Evolutionary conservation across 2,329 filamentous ascomycete genomes (phyloP).

Genomic region (Purpureocillium takamizusanense): DNA sequence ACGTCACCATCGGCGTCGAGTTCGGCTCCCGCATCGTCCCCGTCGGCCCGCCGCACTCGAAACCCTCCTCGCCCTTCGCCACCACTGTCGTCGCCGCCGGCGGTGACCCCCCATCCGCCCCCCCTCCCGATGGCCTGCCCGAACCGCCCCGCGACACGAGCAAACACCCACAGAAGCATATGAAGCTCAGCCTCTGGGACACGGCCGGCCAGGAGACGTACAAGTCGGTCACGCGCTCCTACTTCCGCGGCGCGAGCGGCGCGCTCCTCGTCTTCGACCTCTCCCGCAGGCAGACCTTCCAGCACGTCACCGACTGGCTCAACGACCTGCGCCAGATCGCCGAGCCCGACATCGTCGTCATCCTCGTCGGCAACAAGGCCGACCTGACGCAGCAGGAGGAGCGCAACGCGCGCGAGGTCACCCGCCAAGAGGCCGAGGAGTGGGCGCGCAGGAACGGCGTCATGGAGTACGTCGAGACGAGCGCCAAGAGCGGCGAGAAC

Average conservation of each 20-base stretch:
- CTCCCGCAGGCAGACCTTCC: constrained; percentile 73
- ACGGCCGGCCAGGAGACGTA: constrained; percentile 96
- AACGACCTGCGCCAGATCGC: constrained; percentile 90
- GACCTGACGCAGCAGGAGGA: constrained; percentile 57
- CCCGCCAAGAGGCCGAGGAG: constrained; percentile 71
- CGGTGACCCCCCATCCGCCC: no score
- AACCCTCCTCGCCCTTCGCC: constrained; percentile 26
- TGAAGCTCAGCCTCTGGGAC: constrained; percentile 94
- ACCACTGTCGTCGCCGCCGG: constrained; percentile 9
- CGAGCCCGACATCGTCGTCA: constrained; percentile 88
- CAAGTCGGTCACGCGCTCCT: constrained; percentile 89
- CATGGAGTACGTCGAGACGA: constrained; percentile 91
- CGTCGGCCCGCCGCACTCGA: constrained; percentile 69
- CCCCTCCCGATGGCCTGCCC: constrained; percentile 34
- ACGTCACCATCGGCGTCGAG: constrained; percentile 95
- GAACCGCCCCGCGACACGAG: constrained; percentile 37
- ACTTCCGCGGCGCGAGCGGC: constrained; percentile 71
- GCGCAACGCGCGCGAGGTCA: constrained; percentile 73
- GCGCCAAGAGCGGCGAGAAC: constrained; percentile 87
- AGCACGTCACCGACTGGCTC: constrained; percentile 86
- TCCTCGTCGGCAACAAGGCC: constrained; percentile 91
- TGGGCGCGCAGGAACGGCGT: constrained; percentile 85
- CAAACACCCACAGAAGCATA: constrained; percentile 54
- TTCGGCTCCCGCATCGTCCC: constrained; percentile 90
- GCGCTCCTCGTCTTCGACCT: constrained; percentile 91